Evolutionary conservation across 495 filamentous ascomycete species (phyloP).

Genomic region (Penicillium ochrochloron): DNA sequence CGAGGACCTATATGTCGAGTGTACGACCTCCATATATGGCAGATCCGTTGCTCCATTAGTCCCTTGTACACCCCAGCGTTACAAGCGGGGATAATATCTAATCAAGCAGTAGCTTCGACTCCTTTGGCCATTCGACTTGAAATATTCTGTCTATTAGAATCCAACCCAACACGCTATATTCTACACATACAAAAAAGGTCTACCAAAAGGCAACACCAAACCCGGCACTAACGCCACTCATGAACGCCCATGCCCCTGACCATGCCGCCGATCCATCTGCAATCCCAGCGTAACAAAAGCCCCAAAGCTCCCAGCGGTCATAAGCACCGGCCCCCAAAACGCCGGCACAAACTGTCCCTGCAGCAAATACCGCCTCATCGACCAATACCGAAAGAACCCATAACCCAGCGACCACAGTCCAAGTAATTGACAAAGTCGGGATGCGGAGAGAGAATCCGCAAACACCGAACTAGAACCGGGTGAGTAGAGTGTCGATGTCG

Average conservation of each 20-base stretch:
- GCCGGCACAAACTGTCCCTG: slow-evolving; percentile 37
- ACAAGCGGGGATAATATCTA: too few relatives aligned
- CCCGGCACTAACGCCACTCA: not conserved
- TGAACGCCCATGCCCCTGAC: not conserved
- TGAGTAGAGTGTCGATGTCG: not conserved
- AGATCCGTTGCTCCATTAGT: too few relatives aligned
- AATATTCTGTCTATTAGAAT: too few relatives aligned
- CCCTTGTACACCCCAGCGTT: too few relatives aligned
- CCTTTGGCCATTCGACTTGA: too few relatives aligned
- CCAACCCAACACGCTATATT: too few relatives aligned
- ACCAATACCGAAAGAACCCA: slow-evolving; percentile 36
- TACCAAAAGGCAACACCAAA: not conserved
- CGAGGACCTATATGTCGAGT: too few relatives aligned
- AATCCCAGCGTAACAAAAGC: slow-evolving; percentile 24
- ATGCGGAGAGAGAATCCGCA: slow-evolving; percentile 19
- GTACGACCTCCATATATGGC: too few relatives aligned
- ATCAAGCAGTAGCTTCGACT: too few relatives aligned
- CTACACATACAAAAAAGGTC: not conserved
- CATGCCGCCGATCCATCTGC: slow-evolving; percentile 22
- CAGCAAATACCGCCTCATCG: slow-evolving; percentile 32
- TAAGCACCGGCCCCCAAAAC: slow-evolving; percentile 39
- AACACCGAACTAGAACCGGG: not conserved
- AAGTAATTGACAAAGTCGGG: slow-evolving; percentile 31
- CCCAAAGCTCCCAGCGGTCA: slow-evolving; percentile 30
- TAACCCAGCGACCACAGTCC: slow-evolving; percentile 39